A percentile compares a stretch with the other conserved stretches of the same genome.
phyloP scores from a whole-genome alignment of 768 basidiomycete species.

The Phlebiopsis flavidoalba region DNA sequence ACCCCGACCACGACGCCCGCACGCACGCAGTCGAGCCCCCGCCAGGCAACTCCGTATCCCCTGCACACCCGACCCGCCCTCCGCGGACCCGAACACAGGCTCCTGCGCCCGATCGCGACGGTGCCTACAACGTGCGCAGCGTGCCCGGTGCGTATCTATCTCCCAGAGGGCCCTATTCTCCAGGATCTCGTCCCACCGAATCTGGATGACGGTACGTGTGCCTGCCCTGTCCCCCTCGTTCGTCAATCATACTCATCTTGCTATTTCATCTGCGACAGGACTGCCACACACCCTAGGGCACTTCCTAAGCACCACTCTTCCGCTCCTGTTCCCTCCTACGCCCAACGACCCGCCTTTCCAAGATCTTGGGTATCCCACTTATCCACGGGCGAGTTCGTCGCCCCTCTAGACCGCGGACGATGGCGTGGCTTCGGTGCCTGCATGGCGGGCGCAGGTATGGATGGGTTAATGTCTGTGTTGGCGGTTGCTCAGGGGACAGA shows the following conservation, averaged over 20 bases:
- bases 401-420: constrained; percentile 83
- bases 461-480: constrained; percentile 89
- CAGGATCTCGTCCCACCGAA: constrained; percentile 86
- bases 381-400: constrained; percentile 81
- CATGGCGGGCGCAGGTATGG: constrained; percentile 90
- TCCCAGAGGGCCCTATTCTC: constrained; percentile 85
- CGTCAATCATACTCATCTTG: background rate
- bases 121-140: constrained; percentile 81
- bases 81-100: constrained; percentile 30
- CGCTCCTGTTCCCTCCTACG: constrained; percentile 67
- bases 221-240: background rate
- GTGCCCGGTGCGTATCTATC: constrained; percentile 86
- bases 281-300: constrained; percentile 63
- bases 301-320: constrained; percentile 68
- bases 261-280: constrained; percentile 37
- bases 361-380: constrained; percentile 69
- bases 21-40: constrained; percentile 51
- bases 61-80: constrained; percentile 51
- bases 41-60: constrained; percentile 49
- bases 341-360: constrained; percentile 17
- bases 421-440: constrained; percentile 95
- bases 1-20: constrained; percentile 72
- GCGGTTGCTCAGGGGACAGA: constrained; percentile 27
- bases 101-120: constrained; percentile 59
- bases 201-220: constrained; percentile 64